Base-by-base conservation (phyloP, 2,329 filamentous ascomycete species). In the Falciphora oryzae region DNA sequence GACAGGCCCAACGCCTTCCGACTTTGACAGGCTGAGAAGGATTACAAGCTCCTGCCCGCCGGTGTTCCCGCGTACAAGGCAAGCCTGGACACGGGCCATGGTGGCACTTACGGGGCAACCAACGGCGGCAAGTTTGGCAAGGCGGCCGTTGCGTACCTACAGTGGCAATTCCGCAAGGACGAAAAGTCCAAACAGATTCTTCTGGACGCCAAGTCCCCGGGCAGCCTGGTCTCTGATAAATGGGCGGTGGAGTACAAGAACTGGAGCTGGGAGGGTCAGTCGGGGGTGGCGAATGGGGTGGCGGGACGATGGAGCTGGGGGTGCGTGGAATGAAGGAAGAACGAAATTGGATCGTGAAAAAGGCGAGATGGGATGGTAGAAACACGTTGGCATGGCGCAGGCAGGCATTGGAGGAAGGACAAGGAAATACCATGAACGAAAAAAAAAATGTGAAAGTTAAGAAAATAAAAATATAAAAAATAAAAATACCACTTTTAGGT, bases 51-150 rank as follows among this genome's bases (percentile, higher is more conserved):
- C 22, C 61, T 70, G 57, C 63, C 65, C 25, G 63, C 65, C 25
- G 68, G 68, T 1, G 65, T 70, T 3, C 66, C 69, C 10, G 68
- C 66, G 16, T 70, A 67, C 68, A 70, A 70, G 64, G 68, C 69
- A 8, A 67, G 57, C 57, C 59, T 69, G 10, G 66, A 69, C 56
- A 70, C 68, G 31, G 69, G 69, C 18, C 69, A 70, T 29, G 69
- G 67, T 7, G 67, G 68, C 18, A 70, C 69, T 13, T 70, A 66
- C n/a, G 59, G 56, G 27, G 68, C 69, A 8, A 68, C 68, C 35
- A 68, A 69, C 57, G 69, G 69, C 18, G 69, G 69, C 6, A 70
- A 70, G 61, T 66, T 66, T 32, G 67, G 66, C 18, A 68, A 67
- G 59, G 68, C 66, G 4, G 67, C 66, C 22, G 68, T 68, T 1